Percentiles rank a stretch among this genome's conserved stretches.
phyloP scores from a whole-genome alignment of 352 stramenopile species.

The Thalassiosira exigua region DNA sequence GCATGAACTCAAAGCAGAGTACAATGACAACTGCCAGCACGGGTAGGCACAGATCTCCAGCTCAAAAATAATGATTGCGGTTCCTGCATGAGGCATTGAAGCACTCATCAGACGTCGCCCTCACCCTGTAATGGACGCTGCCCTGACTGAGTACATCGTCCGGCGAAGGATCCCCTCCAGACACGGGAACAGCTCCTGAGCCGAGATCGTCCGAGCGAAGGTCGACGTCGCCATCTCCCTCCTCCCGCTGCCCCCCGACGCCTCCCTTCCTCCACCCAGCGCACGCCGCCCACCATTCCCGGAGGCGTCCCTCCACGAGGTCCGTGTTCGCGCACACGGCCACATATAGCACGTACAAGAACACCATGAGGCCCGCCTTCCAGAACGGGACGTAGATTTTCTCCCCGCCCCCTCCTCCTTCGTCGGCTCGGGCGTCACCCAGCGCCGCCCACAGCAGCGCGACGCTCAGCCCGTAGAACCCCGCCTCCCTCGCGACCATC shows the following conservation, averaged over 20 bases:
- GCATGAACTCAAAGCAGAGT: too few relatives aligned
- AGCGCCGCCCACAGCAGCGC: constrained; percentile 73
- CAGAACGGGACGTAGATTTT: constrained; percentile 70
- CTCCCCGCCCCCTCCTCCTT: constrained; percentile 32
- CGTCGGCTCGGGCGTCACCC: constrained; percentile 24
- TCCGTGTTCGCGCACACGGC: constrained; percentile 71
- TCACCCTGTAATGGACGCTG: constrained; percentile 10
- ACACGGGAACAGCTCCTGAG: neutral
- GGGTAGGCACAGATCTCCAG: too few relatives aligned
- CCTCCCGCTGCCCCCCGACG: neutral
- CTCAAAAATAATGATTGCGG: too few relatives aligned
- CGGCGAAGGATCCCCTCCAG: neutral
- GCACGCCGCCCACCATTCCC: neutral
- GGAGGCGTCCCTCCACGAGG: constrained; percentile 8
- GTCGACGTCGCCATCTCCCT: neutral
- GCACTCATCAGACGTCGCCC: too few relatives aligned
- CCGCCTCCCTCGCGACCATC: constrained; percentile 84
- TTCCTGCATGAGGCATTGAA: too few relatives aligned
- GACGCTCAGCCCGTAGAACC: constrained; percentile 83
- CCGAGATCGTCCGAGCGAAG: neutral
- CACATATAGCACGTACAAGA: constrained; percentile 74
- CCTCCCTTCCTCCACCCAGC: neutral
- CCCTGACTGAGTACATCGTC: neutral
- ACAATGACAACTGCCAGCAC: too few relatives aligned
- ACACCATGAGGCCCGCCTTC: constrained; percentile 68